Conservation (phyloP, 257 asterid species). For the Oldenlandia corymbosa region DNA sequence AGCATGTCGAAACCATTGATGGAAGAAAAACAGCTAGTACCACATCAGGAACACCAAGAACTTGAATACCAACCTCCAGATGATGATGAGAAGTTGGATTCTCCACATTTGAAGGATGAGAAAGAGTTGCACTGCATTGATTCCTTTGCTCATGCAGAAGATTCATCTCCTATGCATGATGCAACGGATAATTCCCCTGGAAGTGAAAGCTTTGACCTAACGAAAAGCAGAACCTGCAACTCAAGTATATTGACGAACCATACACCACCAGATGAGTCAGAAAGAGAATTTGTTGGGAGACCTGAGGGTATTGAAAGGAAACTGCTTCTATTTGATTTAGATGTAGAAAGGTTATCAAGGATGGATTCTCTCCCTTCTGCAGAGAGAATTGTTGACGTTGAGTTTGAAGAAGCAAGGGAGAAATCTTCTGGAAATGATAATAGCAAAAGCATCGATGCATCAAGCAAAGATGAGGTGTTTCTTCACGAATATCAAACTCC, state of each 20-base stretch:
- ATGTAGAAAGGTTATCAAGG: slow-evolving; percentile 28
- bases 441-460: slow-evolving; percentile 15
- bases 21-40: slow-evolving; percentile 29
- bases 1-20: slow-evolving; percentile 20
- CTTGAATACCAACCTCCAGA: slow-evolving; percentile 20
- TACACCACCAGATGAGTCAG: slow-evolving; percentile 39
- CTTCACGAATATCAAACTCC: slow-evolving; percentile 22
- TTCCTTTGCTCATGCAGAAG: slow-evolving; percentile 31
- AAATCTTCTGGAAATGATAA: slow-evolving; percentile 28
- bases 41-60: slow-evolving; percentile 30
- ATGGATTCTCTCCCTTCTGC: slow-evolving; percentile 43
- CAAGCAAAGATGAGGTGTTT: slow-evolving; percentile 24
- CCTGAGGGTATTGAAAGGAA: slow-evolving; percentile 37
- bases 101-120: slow-evolving; percentile 29
- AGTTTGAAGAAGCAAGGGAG: slow-evolving; percentile 36
- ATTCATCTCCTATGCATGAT: slow-evolving; percentile 36
- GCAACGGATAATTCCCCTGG: slow-evolving; percentile 24
- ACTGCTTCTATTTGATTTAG: slow-evolving; percentile 30
- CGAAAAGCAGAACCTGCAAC: slow-evolving; percentile 74
- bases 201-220: slow-evolving; percentile 31
- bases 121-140: slow-evolving; percentile 36
- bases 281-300: slow-evolving; percentile 33
- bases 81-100: slow-evolving; percentile 23
- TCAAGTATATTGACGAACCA: slow-evolving; percentile 38
- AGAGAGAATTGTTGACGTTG: slow-evolving; percentile 39